phyloP scores from a whole-genome alignment of 2,329 filamentous ascomycete genomes.

The Acrocalymma vagum region DNA sequence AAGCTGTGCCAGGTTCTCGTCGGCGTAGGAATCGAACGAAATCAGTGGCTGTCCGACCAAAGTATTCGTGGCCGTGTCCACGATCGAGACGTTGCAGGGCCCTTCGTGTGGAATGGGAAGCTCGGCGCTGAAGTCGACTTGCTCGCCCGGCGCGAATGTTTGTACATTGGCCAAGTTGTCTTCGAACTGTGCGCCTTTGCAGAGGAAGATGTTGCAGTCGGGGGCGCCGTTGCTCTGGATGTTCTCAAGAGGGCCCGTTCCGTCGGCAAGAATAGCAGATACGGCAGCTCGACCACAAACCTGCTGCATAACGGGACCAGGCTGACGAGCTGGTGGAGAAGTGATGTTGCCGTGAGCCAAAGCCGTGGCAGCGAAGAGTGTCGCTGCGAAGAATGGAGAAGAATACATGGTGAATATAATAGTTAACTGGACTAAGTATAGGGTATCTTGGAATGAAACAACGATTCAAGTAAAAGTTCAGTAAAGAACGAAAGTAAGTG shows the following conservation, averaged over 20 bases:
- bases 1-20: conserved; percentile 43
- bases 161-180: conserved; percentile 64
- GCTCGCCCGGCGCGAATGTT: conserved; percentile 57
- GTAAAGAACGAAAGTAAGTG: conserved; percentile 25
- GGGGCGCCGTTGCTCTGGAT: conserved; percentile 57
- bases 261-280: conserved; percentile 60
- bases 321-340: conserved; percentile 58
- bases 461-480: conserved; percentile 1
- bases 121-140: conserved; percentile 54
- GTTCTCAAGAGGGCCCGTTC: conserved; percentile 50
- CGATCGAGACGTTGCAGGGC: conserved; percentile 66
- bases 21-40: conserved; percentile 35
- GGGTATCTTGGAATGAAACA: conserved; percentile 13
- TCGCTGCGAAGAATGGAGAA: conserved; percentile 28
- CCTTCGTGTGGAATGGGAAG: conserved; percentile 63
- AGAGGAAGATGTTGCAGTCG: conserved; percentile 62
- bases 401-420: conserved; percentile 38
- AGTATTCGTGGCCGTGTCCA: conserved; percentile 62
- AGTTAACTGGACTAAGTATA: conserved; percentile 12
- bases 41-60: conserved; percentile 55
- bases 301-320: conserved; percentile 58
- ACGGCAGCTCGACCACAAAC: conserved; percentile 63
- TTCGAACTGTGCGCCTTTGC: conserved; percentile 66
- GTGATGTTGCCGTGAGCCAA: conserved; percentile 63
- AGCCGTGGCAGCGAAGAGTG: conserved; percentile 51